Base-by-base conservation (phyloP, 257 asterid genomes). In the Salvia splendens region DNA sequence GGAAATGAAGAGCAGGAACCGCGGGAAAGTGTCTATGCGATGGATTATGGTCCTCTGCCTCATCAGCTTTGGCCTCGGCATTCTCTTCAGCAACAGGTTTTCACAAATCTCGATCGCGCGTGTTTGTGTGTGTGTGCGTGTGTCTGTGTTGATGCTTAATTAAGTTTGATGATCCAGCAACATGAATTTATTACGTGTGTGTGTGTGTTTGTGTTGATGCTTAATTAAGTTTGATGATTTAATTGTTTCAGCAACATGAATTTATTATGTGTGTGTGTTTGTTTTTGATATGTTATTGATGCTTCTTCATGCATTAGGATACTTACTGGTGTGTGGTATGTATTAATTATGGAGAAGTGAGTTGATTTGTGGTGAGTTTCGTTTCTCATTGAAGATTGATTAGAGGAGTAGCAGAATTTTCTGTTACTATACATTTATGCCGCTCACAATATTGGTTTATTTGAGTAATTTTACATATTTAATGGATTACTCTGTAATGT, bases 41-140 rank as follows among this genome's bases (percentile, higher is more conserved):
- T 86, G 87, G 91, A 80, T 84, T 63, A 32, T 71, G 52, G 69
- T 82, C 24, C 81, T 84, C 24, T 82, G 89, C 52, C 20, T 85
- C 70, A 57, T 53, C 79, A 84, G 95, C 75, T 89, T 89, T 56
- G 84, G 69, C 65, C 77, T 83, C 24, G 96, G 96, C 80, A 61
- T 79, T 58, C 68, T 85, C 50, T 85, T 81, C 75, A 75, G 80
- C 76, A 77, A 72, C 78, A 85, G 92, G 95, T 77, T 80, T 20
- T 20, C 69, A 30, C 33, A 36, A 28, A 41, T 74, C 59, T 32
- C 41, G 9, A 15, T 67, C 56, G 6, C 2, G 28, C 32, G 5
- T 41, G 24, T 61, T 48, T 65, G n/a, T n/a, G 20, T 49, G 10
- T 28, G 11, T 51, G 57, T 42, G 52, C n/a, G 41, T 3, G 16